Evolutionary conservation across 805 yeast genomes (phyloP).

Genomic region (Nakazawaea laoshanensis): DNA sequence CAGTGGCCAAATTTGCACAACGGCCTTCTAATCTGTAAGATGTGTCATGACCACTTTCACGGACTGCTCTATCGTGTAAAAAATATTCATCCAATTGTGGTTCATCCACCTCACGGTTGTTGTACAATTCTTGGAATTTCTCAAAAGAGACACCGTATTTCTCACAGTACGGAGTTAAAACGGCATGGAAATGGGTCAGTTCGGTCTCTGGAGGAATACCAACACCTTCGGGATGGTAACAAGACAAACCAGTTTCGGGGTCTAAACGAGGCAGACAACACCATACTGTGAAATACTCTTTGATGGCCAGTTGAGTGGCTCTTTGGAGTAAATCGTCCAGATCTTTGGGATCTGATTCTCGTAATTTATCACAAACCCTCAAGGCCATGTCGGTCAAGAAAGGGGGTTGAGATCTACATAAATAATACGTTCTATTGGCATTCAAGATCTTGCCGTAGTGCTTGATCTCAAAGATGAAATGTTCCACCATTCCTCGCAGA

Average conservation of each 20-base stretch:
- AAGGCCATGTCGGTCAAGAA: slow-evolving; percentile 89
- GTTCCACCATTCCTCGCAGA: slow-evolving; percentile 86
- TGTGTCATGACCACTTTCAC: slow-evolving; percentile 97
- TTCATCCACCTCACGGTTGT: slow-evolving; percentile 54
- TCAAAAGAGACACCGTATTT: slow-evolving; percentile 51
- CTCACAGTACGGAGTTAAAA: slow-evolving; percentile 58
- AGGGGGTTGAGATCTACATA: slow-evolving; percentile 94
- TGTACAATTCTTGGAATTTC: slow-evolving; percentile 64
- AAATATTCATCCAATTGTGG: slow-evolving; percentile 86
- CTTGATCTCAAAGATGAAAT: slow-evolving; percentile 81
- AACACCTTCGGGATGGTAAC: slow-evolving; percentile 82
- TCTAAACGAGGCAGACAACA: slow-evolving; percentile 66
- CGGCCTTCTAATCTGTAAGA: slow-evolving; percentile 82
- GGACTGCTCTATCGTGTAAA: slow-evolving; percentile 85
- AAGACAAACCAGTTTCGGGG: slow-evolving; percentile 65
- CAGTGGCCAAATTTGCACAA: slow-evolving; percentile 84
- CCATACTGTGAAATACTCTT: slow-evolving; percentile 84
- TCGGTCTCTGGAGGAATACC: slow-evolving; percentile 99
- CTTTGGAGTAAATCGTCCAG: slow-evolving; percentile 56
- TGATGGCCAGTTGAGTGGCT: slow-evolving; percentile 71
- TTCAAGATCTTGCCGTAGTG: slow-evolving; percentile 90
- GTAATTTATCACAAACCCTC: slow-evolving; percentile 51
- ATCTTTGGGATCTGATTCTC: slow-evolving; percentile 17
- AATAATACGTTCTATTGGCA: slow-evolving; percentile 87
- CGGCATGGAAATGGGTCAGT: slow-evolving; percentile 71